Percentiles rank a stretch among this genome's conserved stretches.
Evolutionary conservation across 208 protist species (phyloP).

Genomic region (Acanthamoeba culbertsoni): DNA sequence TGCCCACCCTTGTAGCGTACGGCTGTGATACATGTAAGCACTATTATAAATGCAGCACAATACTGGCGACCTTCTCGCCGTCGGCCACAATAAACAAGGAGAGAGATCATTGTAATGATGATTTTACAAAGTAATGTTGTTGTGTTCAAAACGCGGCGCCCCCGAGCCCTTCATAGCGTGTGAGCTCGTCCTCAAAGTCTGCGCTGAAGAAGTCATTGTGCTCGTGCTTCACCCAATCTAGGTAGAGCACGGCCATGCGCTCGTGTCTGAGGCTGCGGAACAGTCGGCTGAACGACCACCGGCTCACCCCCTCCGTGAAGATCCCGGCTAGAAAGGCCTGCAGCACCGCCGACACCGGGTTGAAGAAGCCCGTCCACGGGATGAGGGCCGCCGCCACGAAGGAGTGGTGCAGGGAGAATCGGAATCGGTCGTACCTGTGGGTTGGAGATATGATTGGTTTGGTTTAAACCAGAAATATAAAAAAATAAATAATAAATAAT

Average conservation of each 20-base stretch:
- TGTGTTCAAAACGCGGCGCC: not conserved
- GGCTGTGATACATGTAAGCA: no score
- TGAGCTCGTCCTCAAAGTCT: not conserved
- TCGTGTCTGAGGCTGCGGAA: constrained; percentile 11
- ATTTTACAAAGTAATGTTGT: not conserved
- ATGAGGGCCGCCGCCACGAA: constrained; percentile 45
- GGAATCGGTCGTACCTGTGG: not conserved
- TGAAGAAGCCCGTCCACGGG: constrained; percentile 51
- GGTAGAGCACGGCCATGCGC: not conserved
- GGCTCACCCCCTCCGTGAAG: constrained; percentile 30
- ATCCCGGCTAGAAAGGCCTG: constrained; percentile 45
- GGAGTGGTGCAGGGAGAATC: constrained; percentile 40
- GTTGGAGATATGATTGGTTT: not conserved
- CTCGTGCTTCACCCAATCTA: constrained; percentile 52
- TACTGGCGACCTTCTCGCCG: no score
- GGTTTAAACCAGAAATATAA: no score
- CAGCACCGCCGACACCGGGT: constrained; percentile 19
- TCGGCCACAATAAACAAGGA: no score
- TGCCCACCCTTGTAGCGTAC: no score
- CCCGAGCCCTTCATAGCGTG: constrained; percentile 6
- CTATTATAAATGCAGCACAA: no score
- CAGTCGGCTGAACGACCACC: constrained; percentile 18
- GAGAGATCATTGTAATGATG: not conserved
- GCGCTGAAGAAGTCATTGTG: not conserved
- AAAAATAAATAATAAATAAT: no score